Percentiles rank a stretch among this genome's conserved stretches.
Evolutionary conservation across 2,329 filamentous ascomycete species (phyloP).

Genomic region (Penicillium sp.): DNA sequence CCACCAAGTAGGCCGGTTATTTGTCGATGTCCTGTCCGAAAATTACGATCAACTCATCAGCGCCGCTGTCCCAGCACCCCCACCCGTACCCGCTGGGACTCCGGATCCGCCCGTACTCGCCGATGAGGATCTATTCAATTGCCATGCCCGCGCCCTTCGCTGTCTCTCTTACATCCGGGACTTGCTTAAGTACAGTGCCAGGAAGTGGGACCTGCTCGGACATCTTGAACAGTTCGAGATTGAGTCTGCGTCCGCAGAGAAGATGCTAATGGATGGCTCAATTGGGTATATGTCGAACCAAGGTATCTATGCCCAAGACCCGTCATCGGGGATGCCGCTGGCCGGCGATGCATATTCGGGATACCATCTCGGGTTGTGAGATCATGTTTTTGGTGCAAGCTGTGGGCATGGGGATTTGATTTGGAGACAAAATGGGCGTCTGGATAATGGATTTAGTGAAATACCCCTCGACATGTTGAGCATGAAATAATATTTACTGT

Average conservation of each 20-base stretch:
- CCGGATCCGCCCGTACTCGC: constrained; percentile 34
- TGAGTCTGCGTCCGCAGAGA: constrained; percentile 29
- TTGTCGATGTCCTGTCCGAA: constrained; percentile 57
- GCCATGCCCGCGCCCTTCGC: constrained; percentile 33
- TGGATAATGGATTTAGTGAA: constrained; percentile 5
- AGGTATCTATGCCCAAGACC: constrained; percentile 13
- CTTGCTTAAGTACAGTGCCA: constrained; percentile 34
- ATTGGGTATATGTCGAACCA: constrained; percentile 20
- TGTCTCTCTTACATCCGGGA: constrained; percentile 34
- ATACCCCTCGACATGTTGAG: constrained; percentile 8
- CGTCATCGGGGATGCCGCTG: constrained; percentile 20
- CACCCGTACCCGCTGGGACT: constrained; percentile 32
- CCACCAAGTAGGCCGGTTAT: constrained; percentile 65
- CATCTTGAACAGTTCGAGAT: constrained; percentile 36
- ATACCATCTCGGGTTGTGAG: constrained; percentile 14
- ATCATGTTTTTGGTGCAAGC: neutral
- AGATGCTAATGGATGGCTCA: constrained; percentile 27
- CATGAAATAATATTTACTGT: constrained; percentile 1
- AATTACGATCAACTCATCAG: constrained; percentile 50
- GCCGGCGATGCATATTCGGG: constrained; percentile 21
- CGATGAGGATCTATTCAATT: constrained; percentile 35
- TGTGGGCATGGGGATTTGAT: neutral
- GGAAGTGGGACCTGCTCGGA: constrained; percentile 35
- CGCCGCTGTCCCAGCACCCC: constrained; percentile 29
- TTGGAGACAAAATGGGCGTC: neutral